These are phyloP conservation scores for Chloranthus sessilifolius DNA, from an alignment of 164 flowering plant species.

Conservation along the genomic window DNA sequence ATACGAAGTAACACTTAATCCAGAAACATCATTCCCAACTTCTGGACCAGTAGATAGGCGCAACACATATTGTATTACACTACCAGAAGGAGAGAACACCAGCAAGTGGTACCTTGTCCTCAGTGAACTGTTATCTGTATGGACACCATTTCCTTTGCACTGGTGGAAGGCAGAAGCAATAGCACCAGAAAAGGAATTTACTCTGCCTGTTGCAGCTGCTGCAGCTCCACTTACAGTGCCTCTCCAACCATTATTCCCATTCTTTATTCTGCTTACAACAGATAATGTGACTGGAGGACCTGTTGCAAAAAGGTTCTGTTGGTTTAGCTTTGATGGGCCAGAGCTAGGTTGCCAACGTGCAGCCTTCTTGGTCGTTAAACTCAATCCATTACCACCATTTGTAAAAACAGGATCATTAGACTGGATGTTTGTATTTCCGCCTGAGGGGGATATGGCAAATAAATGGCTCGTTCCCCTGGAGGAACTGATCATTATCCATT, in stretches of 20 bases:
- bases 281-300: conserved; percentile 63
- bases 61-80: conserved; percentile 59
- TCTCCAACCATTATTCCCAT: conserved; percentile 69
- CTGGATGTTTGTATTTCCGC: conserved; percentile 35
- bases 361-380: conserved; percentile 17
- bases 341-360: conserved; percentile 32
- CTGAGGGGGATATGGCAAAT: conserved; percentile 58
- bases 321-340: conserved; percentile 26
- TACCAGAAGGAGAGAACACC: conserved; percentile 72
- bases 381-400: conserved; percentile 20
- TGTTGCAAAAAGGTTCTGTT: conserved; percentile 30
- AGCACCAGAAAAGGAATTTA: conserved; percentile 45
- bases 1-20: conserved; percentile 19
- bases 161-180: conserved; percentile 62
- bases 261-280: conserved; percentile 64
- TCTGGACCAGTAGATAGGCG: conserved; percentile 29
- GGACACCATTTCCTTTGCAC: conserved; percentile 33
- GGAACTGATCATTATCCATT: conserved; percentile 82
- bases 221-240: conserved; percentile 69
- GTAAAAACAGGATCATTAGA: conserved; percentile 21
- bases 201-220: conserved; percentile 69
- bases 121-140: conserved; percentile 16
- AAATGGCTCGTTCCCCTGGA: conserved; percentile 83
- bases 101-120: conserved; percentile 48
- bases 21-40: conserved; percentile 21